Evolutionary conservation across 257 asterid species (phyloP), one percentile per base, ranked within the genome.

Genomic region (Solanum stenotomum): DNA sequence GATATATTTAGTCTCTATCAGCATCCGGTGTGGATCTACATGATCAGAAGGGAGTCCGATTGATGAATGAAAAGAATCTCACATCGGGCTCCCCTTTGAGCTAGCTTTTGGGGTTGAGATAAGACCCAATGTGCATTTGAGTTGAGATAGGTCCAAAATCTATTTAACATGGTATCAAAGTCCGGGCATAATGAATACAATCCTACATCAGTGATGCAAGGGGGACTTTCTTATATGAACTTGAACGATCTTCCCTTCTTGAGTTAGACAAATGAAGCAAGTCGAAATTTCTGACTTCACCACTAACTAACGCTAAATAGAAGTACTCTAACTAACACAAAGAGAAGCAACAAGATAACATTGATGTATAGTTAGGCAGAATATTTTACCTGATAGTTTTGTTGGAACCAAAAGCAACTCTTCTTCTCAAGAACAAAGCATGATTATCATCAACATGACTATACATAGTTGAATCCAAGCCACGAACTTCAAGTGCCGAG

Each of bases 401-500:
- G 44, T 92, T 91, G 18, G 93, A 42, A 23, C 96, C 98, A 90
- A 86, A 94, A 78, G 96, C 94, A 77, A 90, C 35, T 83, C 96
- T 94, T 22, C 67, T 87, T 76, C 61, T 85, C 83, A 92, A 56
- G 85, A 84, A 88, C 89, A 93, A 74, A 25, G 95, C 94, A 84
- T 88, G 37, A 16, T 61, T 88, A 1, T 38, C 52, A 70, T 84
- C 86, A 46, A 90, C 61, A 13, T 18, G 3, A 0, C 3, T 6
- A 87, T 94, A 95, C 97, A 94, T 93, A n/a, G 38, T 13, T 15
- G 93, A 10, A 13, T 67, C 95, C 94, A 95, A 88, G 46, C 90
- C 85, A 10, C 96, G 94, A 31, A 95, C 90, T 88, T 94, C 95
- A 15, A 95, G 87, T 1, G 98, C 93, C 2, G 94, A 93, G 2